Evolutionary conservation across 768 basidiomycete genomes (phyloP).

Genomic region (Leccinum variicolor): DNA sequence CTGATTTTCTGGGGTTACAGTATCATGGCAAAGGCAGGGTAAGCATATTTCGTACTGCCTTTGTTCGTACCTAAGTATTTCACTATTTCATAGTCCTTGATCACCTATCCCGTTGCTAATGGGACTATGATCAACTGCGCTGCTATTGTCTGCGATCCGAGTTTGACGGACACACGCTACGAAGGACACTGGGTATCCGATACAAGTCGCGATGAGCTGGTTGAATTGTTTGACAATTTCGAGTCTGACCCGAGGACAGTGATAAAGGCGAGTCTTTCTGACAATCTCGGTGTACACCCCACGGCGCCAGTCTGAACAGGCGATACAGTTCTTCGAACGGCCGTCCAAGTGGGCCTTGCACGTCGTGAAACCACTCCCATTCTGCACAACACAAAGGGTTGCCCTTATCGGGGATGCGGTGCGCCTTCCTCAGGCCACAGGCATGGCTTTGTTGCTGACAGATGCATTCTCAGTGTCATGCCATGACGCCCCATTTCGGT

Average conservation of each 20-base stretch:
- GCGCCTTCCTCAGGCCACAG: neutral
- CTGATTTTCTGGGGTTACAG: constrained; percentile 12
- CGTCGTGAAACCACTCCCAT: constrained; percentile 38
- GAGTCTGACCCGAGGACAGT: constrained; percentile 34
- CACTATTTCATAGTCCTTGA: constrained; percentile 32
- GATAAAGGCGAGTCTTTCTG: constrained; percentile 20
- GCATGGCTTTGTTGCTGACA: neutral
- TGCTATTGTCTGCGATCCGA: constrained; percentile 29
- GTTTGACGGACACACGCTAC: constrained; percentile 28
- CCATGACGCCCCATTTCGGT: constrained; percentile 24
- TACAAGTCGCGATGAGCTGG: constrained; percentile 31
- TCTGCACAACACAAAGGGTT: constrained; percentile 37
- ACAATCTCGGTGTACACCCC: neutral
- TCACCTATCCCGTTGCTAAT: constrained; percentile 38
- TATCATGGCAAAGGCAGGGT: constrained; percentile 13
- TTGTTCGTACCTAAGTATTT: neutral
- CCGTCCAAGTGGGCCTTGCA: constrained; percentile 45
- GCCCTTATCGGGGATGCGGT: constrained; percentile 41
- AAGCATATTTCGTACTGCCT: neutral
- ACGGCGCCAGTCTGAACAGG: neutral
- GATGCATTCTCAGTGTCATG: constrained; percentile 11
- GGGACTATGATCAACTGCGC: constrained; percentile 37
- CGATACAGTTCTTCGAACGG: constrained; percentile 31
- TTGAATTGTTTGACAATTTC: constrained; percentile 30
- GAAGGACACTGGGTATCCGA: constrained; percentile 33